Percentiles rank a stretch among this genome's conserved stretches.
phyloP scores from a whole-genome alignment of 352 stramenopile genomes.

The Elongisporangium prolatum region DNA sequence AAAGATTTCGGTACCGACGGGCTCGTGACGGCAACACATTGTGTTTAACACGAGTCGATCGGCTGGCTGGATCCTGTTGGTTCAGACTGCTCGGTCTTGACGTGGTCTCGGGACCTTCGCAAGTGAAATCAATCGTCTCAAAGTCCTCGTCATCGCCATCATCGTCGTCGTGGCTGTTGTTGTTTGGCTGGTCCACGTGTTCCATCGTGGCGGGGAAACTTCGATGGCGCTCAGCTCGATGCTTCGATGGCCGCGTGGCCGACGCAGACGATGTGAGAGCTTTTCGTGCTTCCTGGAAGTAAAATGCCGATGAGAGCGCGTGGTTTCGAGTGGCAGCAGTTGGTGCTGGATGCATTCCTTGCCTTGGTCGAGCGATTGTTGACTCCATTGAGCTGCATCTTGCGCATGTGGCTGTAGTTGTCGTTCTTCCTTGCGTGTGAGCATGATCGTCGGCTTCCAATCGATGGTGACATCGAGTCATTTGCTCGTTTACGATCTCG shows the following conservation, averaged over 20 bases:
- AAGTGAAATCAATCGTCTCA: neutral
- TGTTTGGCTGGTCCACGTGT: conserved; percentile 1
- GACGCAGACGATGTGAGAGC: conserved; percentile 43
- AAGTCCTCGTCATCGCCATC: conserved; percentile 1
- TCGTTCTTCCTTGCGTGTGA: neutral
- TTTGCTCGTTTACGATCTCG: neutral
- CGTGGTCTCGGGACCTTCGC: neutral
- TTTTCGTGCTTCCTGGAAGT: conserved; percentile 1
- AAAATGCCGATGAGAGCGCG: neutral
- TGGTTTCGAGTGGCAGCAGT: neutral
- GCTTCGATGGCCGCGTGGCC: conserved; percentile 36
- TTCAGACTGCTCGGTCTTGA: neutral
- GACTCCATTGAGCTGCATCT: neutral
- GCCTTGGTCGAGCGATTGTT: neutral
- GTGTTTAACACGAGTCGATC: too few relatives aligned
- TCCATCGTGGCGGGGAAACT: conserved; percentile 9
- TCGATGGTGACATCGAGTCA: neutral
- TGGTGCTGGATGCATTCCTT: neutral
- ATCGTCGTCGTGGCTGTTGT: conserved; percentile 9
- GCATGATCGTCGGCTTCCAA: neutral
- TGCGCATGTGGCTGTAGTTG: neutral
- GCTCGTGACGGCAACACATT: conserved; percentile 16
- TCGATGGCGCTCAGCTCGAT: conserved; percentile 8
- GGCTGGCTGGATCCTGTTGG: conserved; percentile 6
- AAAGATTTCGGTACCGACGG: conserved; percentile 24